phyloP scores from a whole-genome alignment of 2,329 filamentous ascomycete genomes.

The Escovopsis weberi region DNA sequence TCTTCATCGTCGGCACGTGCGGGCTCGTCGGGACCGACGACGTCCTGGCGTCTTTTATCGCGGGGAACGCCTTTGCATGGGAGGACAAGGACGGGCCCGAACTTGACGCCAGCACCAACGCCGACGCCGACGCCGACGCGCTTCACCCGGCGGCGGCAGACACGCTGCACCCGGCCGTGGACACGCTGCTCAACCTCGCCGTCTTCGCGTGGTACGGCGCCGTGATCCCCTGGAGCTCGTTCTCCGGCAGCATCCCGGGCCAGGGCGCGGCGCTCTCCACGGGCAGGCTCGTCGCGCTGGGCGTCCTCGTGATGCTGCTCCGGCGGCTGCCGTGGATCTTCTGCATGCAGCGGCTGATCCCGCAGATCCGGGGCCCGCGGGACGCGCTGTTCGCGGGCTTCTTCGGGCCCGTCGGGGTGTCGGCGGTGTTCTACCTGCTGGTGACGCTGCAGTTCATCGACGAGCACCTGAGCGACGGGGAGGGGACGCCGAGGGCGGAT shows the following conservation, averaged over 20 bases:
- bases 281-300: conserved; percentile 57
- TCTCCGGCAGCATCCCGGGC: conserved; percentile 38
- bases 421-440: conserved; percentile 81
- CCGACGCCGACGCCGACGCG: too few species aligned
- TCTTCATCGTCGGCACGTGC: conserved; percentile 78
- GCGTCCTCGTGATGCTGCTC: conserved; percentile 61
- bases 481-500: conserved; percentile 49
- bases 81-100: conserved; percentile 62
- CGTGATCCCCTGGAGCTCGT: conserved; percentile 65
- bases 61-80: conserved; percentile 82
- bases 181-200: conserved; percentile 82
- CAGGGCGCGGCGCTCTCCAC: conserved; percentile 45
- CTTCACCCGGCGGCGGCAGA: conserved; percentile 27
- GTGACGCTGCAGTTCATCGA: conserved; percentile 61
- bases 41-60: conserved; percentile 82
- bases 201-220: conserved; percentile 89
- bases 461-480: conserved; percentile 32
- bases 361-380: conserved; percentile 57
- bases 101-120: too few species aligned
- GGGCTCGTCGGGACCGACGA: conserved; percentile 82
- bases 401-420: conserved; percentile 85
- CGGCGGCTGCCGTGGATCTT: conserved; percentile 67
- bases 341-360: conserved; percentile 58
- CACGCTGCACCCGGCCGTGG: conserved; percentile 82
- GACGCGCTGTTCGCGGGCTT: conserved; percentile 83